These are phyloP conservation scores for Phytophthora fragariae DNA, from an alignment of 352 stramenopile species.

Conservation along the genomic window DNA sequence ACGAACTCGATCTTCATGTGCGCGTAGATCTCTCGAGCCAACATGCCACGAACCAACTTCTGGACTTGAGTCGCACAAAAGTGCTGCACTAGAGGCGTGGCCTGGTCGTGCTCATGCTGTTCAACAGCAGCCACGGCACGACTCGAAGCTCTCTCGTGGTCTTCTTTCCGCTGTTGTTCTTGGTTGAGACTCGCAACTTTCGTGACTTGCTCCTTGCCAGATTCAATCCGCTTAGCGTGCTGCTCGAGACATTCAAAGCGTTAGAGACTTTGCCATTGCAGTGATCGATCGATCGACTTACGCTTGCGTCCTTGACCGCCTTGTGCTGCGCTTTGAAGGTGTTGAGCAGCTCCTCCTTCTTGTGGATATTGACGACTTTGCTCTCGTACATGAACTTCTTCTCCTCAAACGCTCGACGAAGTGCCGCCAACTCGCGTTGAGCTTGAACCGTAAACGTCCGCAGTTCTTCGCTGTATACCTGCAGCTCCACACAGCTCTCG, in stretches of 20 bases:
- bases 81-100: slow-evolving; percentile 55
- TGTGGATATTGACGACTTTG: slow-evolving; percentile 62
- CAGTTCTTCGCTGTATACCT: slow-evolving; percentile 61
- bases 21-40: slow-evolving; percentile 64
- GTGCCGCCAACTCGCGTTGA: slow-evolving; percentile 37
- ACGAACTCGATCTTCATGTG: slow-evolving; percentile 73
- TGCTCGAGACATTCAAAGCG: slow-evolving; percentile 1
- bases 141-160: slow-evolving; percentile 30
- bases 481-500: slow-evolving; percentile 68
- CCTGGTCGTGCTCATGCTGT: slow-evolving; percentile 23
- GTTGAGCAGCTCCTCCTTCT: slow-evolving; percentile 76
- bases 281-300: slow-evolving; percentile 7
- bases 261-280: neutral
- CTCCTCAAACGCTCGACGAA: slow-evolving; percentile 56
- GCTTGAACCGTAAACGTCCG: slow-evolving; percentile 55
- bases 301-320: slow-evolving; percentile 45
- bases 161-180: slow-evolving; percentile 37
- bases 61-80: slow-evolving; percentile 86
- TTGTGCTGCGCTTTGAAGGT: slow-evolving; percentile 78
- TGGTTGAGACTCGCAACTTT: slow-evolving; percentile 35
- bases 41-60: slow-evolving; percentile 72
- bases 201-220: neutral
- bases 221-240: slow-evolving; percentile 36
- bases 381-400: slow-evolving; percentile 64
- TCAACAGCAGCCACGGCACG: slow-evolving; percentile 16